Conservation (phyloP, 106 monocot species). For the Phalaenopsis equestris region DNA sequence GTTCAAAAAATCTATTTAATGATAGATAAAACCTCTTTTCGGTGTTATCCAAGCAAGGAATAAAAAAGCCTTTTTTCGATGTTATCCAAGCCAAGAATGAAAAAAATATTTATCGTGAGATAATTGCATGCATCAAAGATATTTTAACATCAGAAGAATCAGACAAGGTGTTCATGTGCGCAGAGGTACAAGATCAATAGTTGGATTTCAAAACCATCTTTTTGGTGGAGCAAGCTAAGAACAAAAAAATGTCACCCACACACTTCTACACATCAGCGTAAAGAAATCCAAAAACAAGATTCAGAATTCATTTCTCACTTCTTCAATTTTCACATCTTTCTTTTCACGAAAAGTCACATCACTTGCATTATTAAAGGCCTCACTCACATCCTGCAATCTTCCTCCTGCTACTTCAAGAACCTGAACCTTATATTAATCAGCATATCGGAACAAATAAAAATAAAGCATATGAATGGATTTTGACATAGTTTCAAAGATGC, state of each 20-base stretch:
- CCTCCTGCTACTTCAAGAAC: background rate
- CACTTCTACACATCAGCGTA: background rate
- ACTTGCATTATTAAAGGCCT: background rate
- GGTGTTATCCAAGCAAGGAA: no score
- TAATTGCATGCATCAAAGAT: background rate
- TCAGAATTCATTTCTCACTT: background rate
- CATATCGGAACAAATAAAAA: no score
- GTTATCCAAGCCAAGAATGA: no score
- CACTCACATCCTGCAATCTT: background rate
- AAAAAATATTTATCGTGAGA: no score
- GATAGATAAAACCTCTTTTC: background rate
- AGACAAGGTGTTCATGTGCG: background rate
- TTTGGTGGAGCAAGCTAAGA: background rate
- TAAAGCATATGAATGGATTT: no score
- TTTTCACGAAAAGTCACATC: background rate
- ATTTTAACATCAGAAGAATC: background rate
- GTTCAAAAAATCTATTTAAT: background rate
- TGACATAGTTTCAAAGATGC: no score
- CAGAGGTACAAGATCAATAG: background rate
- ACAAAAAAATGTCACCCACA: background rate
- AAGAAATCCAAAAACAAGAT: background rate
- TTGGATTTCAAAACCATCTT: background rate
- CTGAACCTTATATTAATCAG: background rate
- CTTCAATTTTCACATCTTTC: background rate
- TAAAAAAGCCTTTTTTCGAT: no score